A percentile compares a stretch with the other conserved stretches of the same genome.
Evolutionary conservation across 2,329 filamentous ascomycete species (phyloP).

Genomic region (Bimuria novae-zelandiae): DNA sequence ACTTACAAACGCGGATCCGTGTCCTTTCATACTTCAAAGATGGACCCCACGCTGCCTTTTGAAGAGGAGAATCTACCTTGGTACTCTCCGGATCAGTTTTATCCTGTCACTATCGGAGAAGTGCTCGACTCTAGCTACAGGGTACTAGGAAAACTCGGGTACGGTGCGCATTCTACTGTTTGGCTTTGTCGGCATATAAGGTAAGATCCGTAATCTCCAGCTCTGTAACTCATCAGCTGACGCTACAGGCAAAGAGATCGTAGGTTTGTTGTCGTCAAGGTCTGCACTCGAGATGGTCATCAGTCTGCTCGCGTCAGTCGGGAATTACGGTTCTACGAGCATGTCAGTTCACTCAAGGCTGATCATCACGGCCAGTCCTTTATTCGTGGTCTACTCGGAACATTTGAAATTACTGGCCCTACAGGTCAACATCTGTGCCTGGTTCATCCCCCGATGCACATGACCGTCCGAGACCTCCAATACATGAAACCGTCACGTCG

Average conservation of each 20-base stretch:
- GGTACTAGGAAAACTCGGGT: constrained; percentile 25
- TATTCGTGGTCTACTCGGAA: constrained; percentile 23
- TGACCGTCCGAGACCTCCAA: constrained; percentile 33
- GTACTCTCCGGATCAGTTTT: constrained; percentile 9
- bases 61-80: constrained; percentile 2
- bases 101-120: constrained; percentile 22
- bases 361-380: constrained; percentile 27
- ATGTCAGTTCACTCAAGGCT: constrained; percentile 29
- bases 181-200: constrained; percentile 22
- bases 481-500: constrained; percentile 23
- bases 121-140: constrained; percentile 17
- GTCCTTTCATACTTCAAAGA: not conserved
- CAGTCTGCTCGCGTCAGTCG: constrained; percentile 19
- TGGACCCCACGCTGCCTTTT: not conserved
- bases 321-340: constrained; percentile 31
- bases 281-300: constrained; percentile 25
- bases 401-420: constrained; percentile 28
- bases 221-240: not conserved
- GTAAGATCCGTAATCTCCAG: not conserved
- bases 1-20: no score
- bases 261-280: constrained; percentile 25
- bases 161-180: constrained; percentile 20
- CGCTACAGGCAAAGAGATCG: constrained; percentile 20
- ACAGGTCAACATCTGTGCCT: constrained; percentile 30
- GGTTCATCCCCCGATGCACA: constrained; percentile 34